Conservation (phyloP, 495 filamentous ascomycete species). For the Aspergillus saccharolyticus region DNA sequence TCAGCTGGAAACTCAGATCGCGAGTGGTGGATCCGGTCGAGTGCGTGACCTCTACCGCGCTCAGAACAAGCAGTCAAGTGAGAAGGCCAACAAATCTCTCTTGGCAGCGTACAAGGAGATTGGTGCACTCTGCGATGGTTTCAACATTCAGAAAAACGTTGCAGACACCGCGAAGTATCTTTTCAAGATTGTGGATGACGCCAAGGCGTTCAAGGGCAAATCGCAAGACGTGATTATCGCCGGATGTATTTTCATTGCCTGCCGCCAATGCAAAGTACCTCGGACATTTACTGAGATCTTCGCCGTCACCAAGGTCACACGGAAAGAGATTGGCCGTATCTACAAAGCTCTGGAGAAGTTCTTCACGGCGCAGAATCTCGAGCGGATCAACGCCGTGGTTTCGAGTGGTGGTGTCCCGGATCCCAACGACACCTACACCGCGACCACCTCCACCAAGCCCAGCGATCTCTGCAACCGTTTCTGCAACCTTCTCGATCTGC, state of each 20-base stretch:
- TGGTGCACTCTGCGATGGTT: slow-evolving; percentile 76
- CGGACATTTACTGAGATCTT: slow-evolving; percentile 93
- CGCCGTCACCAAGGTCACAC: slow-evolving; percentile 83
- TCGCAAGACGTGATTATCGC: slow-evolving; percentile 90
- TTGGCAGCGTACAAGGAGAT: slow-evolving; percentile 86
- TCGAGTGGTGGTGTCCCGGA: slow-evolving; percentile 43
- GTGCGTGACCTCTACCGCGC: slow-evolving; percentile 76
- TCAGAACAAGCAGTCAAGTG: slow-evolving; percentile 76
- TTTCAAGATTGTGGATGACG: slow-evolving; percentile 88
- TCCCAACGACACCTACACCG: slow-evolving; percentile 57
- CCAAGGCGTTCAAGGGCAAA: slow-evolving; percentile 91
- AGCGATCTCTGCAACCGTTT: slow-evolving; percentile 83
- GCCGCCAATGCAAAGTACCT: slow-evolving; percentile 78
- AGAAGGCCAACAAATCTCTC: slow-evolving; percentile 79
- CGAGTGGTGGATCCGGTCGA: slow-evolving; percentile 68
- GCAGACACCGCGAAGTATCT: slow-evolving; percentile 86
- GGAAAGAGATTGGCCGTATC: slow-evolving; percentile 94
- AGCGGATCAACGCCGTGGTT: slow-evolving; percentile 46
- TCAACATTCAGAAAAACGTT: slow-evolving; percentile 72
- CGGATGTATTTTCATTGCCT: slow-evolving; percentile 95
- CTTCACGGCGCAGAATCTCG: slow-evolving; percentile 57
- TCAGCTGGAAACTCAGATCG: slow-evolving; percentile 88
- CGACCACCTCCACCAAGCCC: slow-evolving; percentile 74
- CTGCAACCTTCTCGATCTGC: slow-evolving; percentile 73
- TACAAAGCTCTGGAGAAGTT: slow-evolving; percentile 92